A percentile compares a stretch with the other conserved stretches of the same genome.
Conservation (phyloP, 495 filamentous ascomycete species). For the Penicillium robsamsonii region DNA sequence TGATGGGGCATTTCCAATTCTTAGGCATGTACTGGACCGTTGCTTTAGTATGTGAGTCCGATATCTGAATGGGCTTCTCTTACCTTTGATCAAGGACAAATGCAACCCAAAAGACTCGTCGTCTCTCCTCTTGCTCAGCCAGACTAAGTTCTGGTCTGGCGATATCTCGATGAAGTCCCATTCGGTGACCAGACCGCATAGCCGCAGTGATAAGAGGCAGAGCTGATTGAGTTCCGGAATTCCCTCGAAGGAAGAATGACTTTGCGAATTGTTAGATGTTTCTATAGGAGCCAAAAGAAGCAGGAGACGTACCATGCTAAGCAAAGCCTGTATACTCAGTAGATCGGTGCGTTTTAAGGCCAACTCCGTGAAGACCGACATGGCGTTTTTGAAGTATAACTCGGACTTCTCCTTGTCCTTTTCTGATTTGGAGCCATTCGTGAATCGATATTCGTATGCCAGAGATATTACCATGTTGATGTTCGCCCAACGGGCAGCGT, state of each 20-base stretch:
- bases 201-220: constrained; percentile 89
- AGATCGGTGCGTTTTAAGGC: constrained; percentile 92
- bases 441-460: constrained; percentile 82
- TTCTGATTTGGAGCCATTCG: constrained; percentile 79
- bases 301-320: constrained; percentile 68
- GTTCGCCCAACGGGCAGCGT: constrained; percentile 94
- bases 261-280: constrained; percentile 23
- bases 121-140: constrained; percentile 86
- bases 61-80: constrained; percentile 5
- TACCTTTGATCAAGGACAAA: constrained; percentile 92
- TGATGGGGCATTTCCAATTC: constrained; percentile 80
- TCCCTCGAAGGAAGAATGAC: constrained; percentile 90
- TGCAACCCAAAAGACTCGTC: constrained; percentile 95
- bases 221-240: constrained; percentile 86
- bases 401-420: constrained; percentile 89
- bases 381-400: constrained; percentile 92
- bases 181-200: constrained; percentile 83
- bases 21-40: constrained; percentile 65
- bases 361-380: constrained; percentile 85
- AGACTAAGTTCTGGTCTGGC: constrained; percentile 78
- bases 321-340: constrained; percentile 86
- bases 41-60: neutral
- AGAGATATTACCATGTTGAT: constrained; percentile 90
- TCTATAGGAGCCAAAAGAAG: neutral
- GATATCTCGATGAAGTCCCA: constrained; percentile 91